phyloP scores from a whole-genome alignment of 2,329 filamentous ascomycete species.

The Sclerotinia subarctica region DNA sequence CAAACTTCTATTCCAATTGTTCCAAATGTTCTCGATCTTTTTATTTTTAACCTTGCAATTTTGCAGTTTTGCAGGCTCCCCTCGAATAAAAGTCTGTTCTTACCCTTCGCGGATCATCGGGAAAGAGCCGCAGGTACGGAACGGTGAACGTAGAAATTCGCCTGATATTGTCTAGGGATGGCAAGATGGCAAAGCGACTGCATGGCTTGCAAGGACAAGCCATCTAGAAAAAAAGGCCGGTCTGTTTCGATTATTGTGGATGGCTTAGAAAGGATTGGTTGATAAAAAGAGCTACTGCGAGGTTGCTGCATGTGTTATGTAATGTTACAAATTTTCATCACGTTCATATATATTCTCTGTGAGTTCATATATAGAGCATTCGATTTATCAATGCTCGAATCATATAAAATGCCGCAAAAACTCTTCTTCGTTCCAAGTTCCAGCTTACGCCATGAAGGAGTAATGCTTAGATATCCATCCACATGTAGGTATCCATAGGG shows the following conservation, averaged over 20 bases:
- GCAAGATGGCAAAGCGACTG: background rate
- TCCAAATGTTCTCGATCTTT: slow-evolving; percentile 3
- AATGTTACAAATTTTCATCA: background rate
- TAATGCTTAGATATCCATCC: background rate
- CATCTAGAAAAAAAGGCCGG: background rate
- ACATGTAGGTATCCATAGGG: slow-evolving; percentile 3
- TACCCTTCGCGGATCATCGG: background rate
- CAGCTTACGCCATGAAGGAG: slow-evolving; percentile 4
- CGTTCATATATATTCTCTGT: background rate
- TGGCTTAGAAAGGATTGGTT: background rate
- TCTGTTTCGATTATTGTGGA: slow-evolving; percentile 1
- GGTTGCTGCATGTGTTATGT: slow-evolving; percentile 4
- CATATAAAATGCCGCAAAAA: slow-evolving; percentile 5
- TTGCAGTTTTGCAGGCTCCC: background rate
- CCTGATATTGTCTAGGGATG: slow-evolving; percentile 4
- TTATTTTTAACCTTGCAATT: background rate
- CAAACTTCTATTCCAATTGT: background rate
- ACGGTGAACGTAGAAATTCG: slow-evolving; percentile 8
- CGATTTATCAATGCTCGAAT: background rate
- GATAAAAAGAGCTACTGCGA: background rate
- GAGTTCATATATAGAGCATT: background rate
- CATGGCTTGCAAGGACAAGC: slow-evolving; percentile 12
- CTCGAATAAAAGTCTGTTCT: background rate
- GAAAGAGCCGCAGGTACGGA: background rate
- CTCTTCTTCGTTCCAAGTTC: background rate